These are phyloP conservation scores for Pleurotus citrinopileatus DNA, from an alignment of 768 basidiomycete genomes.

Conservation along the genomic window DNA sequence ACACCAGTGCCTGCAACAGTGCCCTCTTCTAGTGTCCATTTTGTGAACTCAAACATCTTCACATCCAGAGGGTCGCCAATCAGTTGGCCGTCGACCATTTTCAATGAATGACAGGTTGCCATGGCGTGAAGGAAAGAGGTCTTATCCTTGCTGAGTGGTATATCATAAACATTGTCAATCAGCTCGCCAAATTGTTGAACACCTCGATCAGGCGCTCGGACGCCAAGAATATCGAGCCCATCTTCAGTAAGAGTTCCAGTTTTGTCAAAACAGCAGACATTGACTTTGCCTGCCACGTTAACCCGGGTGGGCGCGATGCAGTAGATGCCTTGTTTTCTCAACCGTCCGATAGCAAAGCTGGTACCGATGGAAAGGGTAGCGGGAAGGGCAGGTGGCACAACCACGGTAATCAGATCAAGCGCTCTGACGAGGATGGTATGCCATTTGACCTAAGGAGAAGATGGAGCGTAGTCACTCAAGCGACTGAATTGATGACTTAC, in stretches of 20 bases:
- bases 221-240: constrained; percentile 93
- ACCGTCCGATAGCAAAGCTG: constrained; percentile 86
- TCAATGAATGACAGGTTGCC: constrained; percentile 94
- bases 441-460: constrained; percentile 66
- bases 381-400: constrained; percentile 95
- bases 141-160: constrained; percentile 70
- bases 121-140: constrained; percentile 89
- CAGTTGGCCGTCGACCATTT: constrained; percentile 81
- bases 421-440: constrained; percentile 90
- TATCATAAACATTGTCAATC: constrained; percentile 79
- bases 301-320: constrained; percentile 96
- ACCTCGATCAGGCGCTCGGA: constrained; percentile 78
- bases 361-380: constrained; percentile 97
- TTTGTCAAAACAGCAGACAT: constrained; percentile 98
- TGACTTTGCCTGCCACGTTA: constrained; percentile 94
- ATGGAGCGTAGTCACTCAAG: constrained; percentile 2
- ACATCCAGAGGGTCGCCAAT: constrained; percentile 95
- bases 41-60: constrained; percentile 98
- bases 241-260: constrained; percentile 99
- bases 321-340: constrained; percentile 86
- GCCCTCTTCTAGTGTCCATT: constrained; percentile 96
- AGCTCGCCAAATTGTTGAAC: constrained; percentile 86
- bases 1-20: constrained; percentile 64
- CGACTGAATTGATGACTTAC: constrained; percentile 40
- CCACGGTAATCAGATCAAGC: constrained; percentile 92